Conservation (phyloP, 257 asterid species). For the Solanum chiquidenum region DNA sequence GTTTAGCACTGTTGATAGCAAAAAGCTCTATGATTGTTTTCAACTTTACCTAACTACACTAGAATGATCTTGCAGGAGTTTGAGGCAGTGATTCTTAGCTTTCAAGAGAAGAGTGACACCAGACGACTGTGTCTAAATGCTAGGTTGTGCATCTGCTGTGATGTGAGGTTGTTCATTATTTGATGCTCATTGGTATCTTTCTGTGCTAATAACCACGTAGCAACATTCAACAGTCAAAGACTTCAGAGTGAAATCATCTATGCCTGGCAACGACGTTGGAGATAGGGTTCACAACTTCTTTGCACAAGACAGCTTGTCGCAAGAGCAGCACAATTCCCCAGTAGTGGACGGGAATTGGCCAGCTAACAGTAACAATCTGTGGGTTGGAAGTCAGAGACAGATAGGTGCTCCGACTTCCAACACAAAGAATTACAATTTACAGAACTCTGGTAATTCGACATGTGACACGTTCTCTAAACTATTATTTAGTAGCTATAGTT, state of each 20-base stretch:
- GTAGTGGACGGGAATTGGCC: conserved; percentile 51
- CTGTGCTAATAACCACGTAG: background rate
- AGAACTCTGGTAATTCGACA: conserved; percentile 17
- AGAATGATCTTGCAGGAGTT: conserved; percentile 4
- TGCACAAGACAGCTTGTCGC: conserved; percentile 58
- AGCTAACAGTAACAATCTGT: conserved; percentile 33
- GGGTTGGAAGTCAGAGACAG: conserved; percentile 60
- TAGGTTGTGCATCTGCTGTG: background rate
- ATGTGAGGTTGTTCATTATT: background rate
- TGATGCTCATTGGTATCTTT: background rate
- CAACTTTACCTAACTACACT: background rate
- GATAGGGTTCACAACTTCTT: conserved; percentile 95
- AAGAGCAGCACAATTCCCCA: conserved; percentile 55
- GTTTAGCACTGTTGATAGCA: background rate
- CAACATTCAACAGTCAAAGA: background rate
- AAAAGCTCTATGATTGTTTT: background rate
- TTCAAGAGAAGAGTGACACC: background rate
- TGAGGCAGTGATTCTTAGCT: background rate
- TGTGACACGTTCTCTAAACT: background rate
- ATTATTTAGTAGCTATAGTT: background rate
- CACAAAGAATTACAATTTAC: conserved; percentile 30
- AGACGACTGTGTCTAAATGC: background rate
- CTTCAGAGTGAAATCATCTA: conserved; percentile 44
- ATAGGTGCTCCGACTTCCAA: conserved; percentile 26
- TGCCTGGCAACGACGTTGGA: conserved; percentile 90